Evolutionary conservation across 2,329 filamentous ascomycete genomes (phyloP).

Genomic region (Xylariaceae sp.): DNA sequence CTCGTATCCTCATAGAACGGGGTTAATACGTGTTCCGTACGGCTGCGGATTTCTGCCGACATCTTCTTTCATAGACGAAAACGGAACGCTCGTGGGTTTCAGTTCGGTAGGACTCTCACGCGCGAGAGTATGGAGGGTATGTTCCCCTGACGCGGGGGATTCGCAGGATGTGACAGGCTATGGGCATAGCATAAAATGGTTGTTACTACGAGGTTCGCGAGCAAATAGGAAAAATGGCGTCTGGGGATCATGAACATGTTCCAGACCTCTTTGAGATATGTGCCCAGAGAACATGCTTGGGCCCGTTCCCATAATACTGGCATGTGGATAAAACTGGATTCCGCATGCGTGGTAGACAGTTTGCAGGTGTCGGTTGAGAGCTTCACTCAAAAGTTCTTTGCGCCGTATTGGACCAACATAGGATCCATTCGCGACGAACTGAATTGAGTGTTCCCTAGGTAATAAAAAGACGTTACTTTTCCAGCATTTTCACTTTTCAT

Average conservation of each 20-base stretch:
- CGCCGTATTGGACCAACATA: constrained; percentile 33
- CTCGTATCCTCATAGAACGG: constrained; percentile 33
- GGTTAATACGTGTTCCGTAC: constrained; percentile 30
- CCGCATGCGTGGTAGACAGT: constrained; percentile 31
- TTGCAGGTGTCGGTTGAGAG: constrained; percentile 34
- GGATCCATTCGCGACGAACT: constrained; percentile 38
- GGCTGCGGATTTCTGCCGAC: constrained; percentile 33
- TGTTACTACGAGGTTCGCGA: constrained; percentile 31
- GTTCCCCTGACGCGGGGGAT: constrained; percentile 24
- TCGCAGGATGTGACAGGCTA: constrained; percentile 28
- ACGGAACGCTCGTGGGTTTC: constrained; percentile 58
- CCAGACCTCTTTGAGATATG: constrained; percentile 24
- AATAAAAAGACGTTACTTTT: constrained; percentile 33
- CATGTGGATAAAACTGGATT: constrained; percentile 30
- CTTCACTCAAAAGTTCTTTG: constrained; percentile 33
- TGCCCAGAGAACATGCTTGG: constrained; percentile 26
- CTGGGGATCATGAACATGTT: constrained; percentile 32
- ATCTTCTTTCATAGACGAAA: constrained; percentile 54
- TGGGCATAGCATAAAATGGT: constrained; percentile 35
- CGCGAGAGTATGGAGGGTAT: constrained; percentile 24
- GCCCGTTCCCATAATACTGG: constrained; percentile 29
- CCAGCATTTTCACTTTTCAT: neutral
- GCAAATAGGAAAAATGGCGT: constrained; percentile 28
- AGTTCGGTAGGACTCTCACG: constrained; percentile 35
- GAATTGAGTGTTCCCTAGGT: constrained; percentile 40